Base-by-base conservation (phyloP, 805 yeast genomes). In the Candida qinlingensis region DNA sequence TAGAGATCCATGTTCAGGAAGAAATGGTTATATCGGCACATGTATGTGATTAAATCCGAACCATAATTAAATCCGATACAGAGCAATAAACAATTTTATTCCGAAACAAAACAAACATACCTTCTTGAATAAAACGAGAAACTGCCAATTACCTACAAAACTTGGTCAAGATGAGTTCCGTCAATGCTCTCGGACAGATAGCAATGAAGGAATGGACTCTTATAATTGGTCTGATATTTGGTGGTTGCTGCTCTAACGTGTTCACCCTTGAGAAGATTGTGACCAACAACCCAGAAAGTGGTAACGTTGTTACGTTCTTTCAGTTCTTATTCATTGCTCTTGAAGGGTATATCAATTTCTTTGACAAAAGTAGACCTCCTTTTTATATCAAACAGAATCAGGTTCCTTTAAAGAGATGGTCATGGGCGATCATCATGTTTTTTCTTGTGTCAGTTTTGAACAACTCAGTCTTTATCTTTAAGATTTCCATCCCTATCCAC, bases 181-280 rank as follows among this genome's bases (percentile, higher is more conserved):
- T 40, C 11, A 31, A 42, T 41, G 58, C 57, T 2, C 33, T 53
- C 4, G 46, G 48, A 2, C 58, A 55, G 33, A 43, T 53, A 3
- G 46, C 54, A 7, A 19, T 48, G 6, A 52, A 37, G 13, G 57
- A 55, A 25, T 55, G 58, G 58, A 41, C 47, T 7, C 30, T 51
- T 5, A 51, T 55, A 9, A 25, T 47, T 3, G 49, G 51, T 3
- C 42, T 76, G 27, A 77, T 83, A 4, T 80, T 83, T 58, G 85
- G 85, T 0, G 88, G 90, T 3, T 85, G 92, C 57, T 85, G 92
- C 59, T 66, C 79, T 26, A 85, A 82, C 58, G 89, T 82, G 27
- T 67, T 76, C 48, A 71, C 84, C 1, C 64, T 85, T 42, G 92
- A 85, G 59, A 60, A 69, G n/a, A 63, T 84, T 7, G 64, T 83